Evolutionary conservation across 768 basidiomycete species (phyloP), one percentile per base, ranked within the genome.

Genomic region (Suillus bovinus): DNA sequence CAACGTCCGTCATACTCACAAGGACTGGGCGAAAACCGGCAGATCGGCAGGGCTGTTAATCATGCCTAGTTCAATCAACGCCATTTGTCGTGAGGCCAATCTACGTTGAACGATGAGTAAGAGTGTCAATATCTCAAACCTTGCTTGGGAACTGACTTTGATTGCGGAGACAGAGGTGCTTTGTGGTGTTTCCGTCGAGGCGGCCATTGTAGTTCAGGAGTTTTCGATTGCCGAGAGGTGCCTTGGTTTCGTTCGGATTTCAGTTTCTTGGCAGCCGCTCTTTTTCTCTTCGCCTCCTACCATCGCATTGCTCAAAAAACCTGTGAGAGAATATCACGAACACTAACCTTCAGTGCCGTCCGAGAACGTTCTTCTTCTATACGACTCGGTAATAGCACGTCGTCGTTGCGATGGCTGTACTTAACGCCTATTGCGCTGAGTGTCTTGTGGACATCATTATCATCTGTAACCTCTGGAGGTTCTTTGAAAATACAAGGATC

Each of bases 371-470:
- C 83, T 58, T 86, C 85, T 68, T 91, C 90, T 31, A 93, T 85
- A 10, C 80, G 80, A 69, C 86, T 93, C 4, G 87, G 83, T 9
- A 80, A 78, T 16, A 94, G 77, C 16, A 93, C 78, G 22, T 88
- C 83, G 59, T 90, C 87, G 64, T 94, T 93, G 27, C 82, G 80
- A 68, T 93, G 92, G 36, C 83, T 89, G 65, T 93, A 94, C 57
- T 79, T 81, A 5, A 91, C 84, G 3, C 89, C 90, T 31, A 85
- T 80, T 9, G 80, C 79, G 61, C 79, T 81, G 20, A 93, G 77
- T 0, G 84, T 83, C 66, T 78, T 82, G 62, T 85, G 79, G 79
- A 84, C 83, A 24, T 76, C 78, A 54, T 84, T 79, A 61, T 84
- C 77, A 59, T 82, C 79, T 20, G 69, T 70, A 14, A 70, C 63